Percentiles rank a stretch among this genome's conserved stretches.
phyloP scores from a whole-genome alignment of 116 monocot species.

The Posidonia oceanica region DNA sequence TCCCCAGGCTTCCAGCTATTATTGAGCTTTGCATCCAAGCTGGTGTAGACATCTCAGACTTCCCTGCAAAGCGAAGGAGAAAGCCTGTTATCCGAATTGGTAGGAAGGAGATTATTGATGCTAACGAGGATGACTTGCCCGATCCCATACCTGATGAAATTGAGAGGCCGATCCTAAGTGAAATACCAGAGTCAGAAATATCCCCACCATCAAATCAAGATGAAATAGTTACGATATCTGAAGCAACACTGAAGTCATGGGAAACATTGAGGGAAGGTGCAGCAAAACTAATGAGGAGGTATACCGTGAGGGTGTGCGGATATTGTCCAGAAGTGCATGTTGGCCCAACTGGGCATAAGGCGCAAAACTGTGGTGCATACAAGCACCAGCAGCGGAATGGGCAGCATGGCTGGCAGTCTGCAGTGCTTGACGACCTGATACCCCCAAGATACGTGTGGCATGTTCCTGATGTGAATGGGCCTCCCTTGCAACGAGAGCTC shows the following conservation, averaged over 20 bases:
- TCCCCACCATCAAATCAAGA: conserved; percentile 23
- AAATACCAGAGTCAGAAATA: conserved; percentile 37
- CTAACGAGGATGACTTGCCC: conserved; percentile 80
- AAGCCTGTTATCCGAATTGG: conserved; percentile 74
- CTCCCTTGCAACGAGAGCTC: conserved; percentile 45
- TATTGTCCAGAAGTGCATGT: conserved; percentile 95
- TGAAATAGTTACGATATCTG: conserved; percentile 37
- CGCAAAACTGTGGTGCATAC: conserved; percentile 82
- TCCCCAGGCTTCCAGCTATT: conserved; percentile 62
- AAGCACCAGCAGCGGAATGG: conserved; percentile 98
- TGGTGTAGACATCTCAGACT: conserved; percentile 77
- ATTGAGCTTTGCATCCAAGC: conserved; percentile 93
- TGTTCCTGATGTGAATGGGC: conserved; percentile 36
- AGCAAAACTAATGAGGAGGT: conserved; percentile 67
- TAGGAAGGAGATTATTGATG: conserved; percentile 69
- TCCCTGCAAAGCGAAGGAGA: conserved; percentile 73
- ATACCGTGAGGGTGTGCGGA: conserved; percentile 83
- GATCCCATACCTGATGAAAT: conserved; percentile 35
- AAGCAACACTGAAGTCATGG: conserved; percentile 69
- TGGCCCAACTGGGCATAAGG: conserved; percentile 78
- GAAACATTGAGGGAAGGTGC: conserved; percentile 55
- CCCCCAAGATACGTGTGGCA: conserved; percentile 96
- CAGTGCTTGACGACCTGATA: conserved; percentile 75
- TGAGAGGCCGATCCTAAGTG: conserved; percentile 37
- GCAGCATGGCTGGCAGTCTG: conserved; percentile 93